These are phyloP conservation scores for Anthracocystis walkeri DNA, from an alignment of 1,284 basidiomycete genomes.

Conservation along the genomic window DNA sequence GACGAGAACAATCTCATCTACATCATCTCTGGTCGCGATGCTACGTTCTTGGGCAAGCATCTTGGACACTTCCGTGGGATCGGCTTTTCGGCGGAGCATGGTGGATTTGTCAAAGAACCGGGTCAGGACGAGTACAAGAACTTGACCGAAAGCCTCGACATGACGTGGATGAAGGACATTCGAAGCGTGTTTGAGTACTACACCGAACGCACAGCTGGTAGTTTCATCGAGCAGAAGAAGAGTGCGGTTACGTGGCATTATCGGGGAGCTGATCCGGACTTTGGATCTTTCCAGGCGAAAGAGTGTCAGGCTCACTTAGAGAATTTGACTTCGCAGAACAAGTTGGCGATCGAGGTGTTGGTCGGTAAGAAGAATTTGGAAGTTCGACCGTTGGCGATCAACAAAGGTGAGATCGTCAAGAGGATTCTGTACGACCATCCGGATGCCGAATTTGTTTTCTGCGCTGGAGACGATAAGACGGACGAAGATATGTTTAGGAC, in stretches of 20 bases:
- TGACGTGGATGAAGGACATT: constrained; percentile 97
- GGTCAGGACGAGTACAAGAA: constrained; percentile 81
- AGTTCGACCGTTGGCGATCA: constrained; percentile 91
- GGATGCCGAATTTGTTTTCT: constrained; percentile 94
- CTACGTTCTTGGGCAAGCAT: constrained; percentile 89
- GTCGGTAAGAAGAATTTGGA: constrained; percentile 97
- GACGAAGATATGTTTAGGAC: constrained; percentile 69
- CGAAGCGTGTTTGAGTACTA: constrained; percentile 96
- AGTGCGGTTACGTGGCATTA: constrained; percentile 99
- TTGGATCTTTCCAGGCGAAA: constrained; percentile 77
- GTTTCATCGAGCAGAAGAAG: constrained; percentile 95
- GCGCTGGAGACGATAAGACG: constrained; percentile 97
- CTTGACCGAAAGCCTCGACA: constrained; percentile 90
- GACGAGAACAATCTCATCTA: constrained; percentile 93
- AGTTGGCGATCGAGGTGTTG: constrained; percentile 69
- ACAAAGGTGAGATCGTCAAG: constrained; percentile 99
- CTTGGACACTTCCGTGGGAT: constrained; percentile 85
- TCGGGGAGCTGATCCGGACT: constrained; percentile 90
- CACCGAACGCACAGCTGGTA: constrained; percentile 93
- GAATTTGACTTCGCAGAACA: constrained; percentile 74
- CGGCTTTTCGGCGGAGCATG: constrained; percentile 96
- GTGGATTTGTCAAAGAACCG: constrained; percentile 87
- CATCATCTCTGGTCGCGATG: constrained; percentile 97
- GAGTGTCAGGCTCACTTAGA: constrained; percentile 96
- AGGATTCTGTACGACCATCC: constrained; percentile 90